A percentile compares a stretch with the other conserved stretches of the same genome.
Evolutionary conservation across 108 stramenopile genomes (phyloP).

Genomic region (Fragilaria crotonensis): DNA sequence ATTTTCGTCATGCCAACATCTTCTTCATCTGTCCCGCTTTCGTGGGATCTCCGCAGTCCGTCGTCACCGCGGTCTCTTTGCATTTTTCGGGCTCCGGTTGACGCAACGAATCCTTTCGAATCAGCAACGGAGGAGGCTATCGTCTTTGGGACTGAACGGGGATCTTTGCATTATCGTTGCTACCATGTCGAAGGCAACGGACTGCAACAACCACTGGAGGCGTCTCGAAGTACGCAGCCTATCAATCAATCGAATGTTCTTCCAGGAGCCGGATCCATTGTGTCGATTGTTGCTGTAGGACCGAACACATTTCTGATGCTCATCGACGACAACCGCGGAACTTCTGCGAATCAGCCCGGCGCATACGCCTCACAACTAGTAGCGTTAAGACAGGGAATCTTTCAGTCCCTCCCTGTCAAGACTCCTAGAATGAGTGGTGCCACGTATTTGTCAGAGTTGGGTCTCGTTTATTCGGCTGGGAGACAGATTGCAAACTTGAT

Average conservation of each 20-base stretch:
- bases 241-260: conserved; percentile 1
- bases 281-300: conserved; percentile 7
- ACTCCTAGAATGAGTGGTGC: conserved; percentile 58
- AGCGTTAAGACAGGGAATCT: conserved; percentile 53
- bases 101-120: conserved; percentile 28
- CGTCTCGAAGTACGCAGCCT: conserved; percentile 2
- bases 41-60: not conserved
- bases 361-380: conserved; percentile 56
- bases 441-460: conserved; percentile 43
- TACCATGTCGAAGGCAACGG: conserved; percentile 14
- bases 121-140: conserved; percentile 25
- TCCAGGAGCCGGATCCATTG: conserved; percentile 12
- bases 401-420: conserved; percentile 30
- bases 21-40: not conserved
- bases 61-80: not conserved
- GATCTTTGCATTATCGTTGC: conserved; percentile 57
- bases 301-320: conserved; percentile 44
- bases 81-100: not conserved
- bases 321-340: conserved; percentile 72
- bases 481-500: conserved; percentile 11
- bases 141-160: conserved; percentile 72
- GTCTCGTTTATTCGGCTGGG: conserved; percentile 69
- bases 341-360: conserved; percentile 26
- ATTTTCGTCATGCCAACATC: not conserved
- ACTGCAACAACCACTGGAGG: not conserved